A percentile compares a stretch with the other conserved stretches of the same genome.
Conservation (phyloP, 139 green algal genomes). For the Chlamydomonas schloesseri region DNA sequence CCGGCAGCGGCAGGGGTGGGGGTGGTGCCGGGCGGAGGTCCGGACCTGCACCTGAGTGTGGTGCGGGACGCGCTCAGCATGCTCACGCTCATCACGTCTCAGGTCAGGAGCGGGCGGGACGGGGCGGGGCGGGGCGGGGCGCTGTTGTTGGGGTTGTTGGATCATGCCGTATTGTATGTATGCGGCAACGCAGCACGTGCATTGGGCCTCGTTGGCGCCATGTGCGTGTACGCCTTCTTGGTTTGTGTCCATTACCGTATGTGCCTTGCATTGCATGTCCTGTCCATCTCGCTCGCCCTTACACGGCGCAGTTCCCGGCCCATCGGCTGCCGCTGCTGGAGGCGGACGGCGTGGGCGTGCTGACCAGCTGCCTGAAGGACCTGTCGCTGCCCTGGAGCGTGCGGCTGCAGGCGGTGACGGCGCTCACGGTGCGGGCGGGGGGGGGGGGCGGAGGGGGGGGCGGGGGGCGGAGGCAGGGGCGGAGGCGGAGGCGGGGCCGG, state of each 20-base stretch:
- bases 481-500: too few species aligned
- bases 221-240: too few species aligned
- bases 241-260: too few species aligned
- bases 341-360: background rate
- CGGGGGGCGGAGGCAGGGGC: too few species aligned
- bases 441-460: too few species aligned
- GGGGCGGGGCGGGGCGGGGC: too few species aligned
- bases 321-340: conserved; percentile 15
- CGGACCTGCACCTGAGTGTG: background rate
- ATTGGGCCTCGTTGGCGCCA: too few species aligned
- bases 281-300: too few species aligned
- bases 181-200: too few species aligned
- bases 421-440: background rate
- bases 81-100: background rate
- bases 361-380: conserved; percentile 8
- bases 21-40: background rate
- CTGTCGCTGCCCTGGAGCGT: conserved; percentile 9
- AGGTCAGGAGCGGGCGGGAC: background rate
- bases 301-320: background rate
- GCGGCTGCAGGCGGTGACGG: background rate
- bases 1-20: background rate
- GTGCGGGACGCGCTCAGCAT: conserved; percentile 18
- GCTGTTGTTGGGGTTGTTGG: too few species aligned
- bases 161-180: too few species aligned
- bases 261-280: too few species aligned